Base-by-base conservation (phyloP, 345 rosid species). In the Pseudoturritis turrita region DNA sequence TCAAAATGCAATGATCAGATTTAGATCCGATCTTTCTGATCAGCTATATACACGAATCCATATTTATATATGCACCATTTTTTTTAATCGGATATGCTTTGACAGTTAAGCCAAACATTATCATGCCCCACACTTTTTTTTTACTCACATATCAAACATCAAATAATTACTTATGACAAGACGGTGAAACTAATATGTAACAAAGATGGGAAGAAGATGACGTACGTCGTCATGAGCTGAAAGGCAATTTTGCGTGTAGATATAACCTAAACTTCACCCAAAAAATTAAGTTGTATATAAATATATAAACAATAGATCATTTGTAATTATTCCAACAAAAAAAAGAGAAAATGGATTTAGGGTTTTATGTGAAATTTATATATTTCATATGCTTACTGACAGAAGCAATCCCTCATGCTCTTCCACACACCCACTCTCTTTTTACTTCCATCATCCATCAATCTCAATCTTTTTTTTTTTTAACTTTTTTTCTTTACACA, bases 401-500 rank as follows among this genome's bases (percentile, higher is more conserved):
- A 76, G 79, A 70, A 76, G 79, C 79, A 76, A 76, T 57, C 76
- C 35, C 66, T 70, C 76, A 56, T 70, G 66, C 79, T 47, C 76
- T 70, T 70, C 36, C 21, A 46, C 40, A 63, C 56, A 56, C 72
- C 62, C 75, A 29, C 45, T 65, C 72, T 70, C 61, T 57, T 70
- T 63, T 70, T 46, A 45, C 61, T 64, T 58, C 62, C 72, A 56
- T 62, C 72, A 56, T 62, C 75, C 76, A 76, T 76, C 75, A 76
- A 63, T 69, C 75, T 70, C 46, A 45, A 62, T 68, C 58, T 45
- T 54, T 44, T 39, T 70, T 57, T 14, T 43, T 41, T 59, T 58
- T 46, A 8, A 13, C 11, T 7, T 65, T 55, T 45, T 14, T 0
- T 6, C 9, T 35, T 29, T 8, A n/a, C n/a, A n/a, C n/a, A n/a